Evolutionary conservation across 23 red algal genomes (phyloP).

Genomic region (Gracilaria caudata): DNA sequence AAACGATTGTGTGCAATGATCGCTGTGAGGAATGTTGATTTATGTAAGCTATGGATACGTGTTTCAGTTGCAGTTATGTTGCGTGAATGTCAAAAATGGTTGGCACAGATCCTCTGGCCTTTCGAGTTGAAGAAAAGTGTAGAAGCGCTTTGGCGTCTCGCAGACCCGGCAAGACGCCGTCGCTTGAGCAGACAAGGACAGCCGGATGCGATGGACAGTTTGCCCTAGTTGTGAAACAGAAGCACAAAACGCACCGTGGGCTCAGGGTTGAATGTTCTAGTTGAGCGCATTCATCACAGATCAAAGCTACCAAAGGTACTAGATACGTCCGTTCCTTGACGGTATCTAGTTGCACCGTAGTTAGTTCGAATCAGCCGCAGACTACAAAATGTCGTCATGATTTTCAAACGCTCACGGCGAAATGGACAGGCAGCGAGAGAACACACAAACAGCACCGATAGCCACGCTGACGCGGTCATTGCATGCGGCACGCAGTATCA

Average conservation of each 20-base stretch:
- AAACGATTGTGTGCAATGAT: background rate
- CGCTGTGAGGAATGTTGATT: background rate
- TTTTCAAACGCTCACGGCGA: background rate
- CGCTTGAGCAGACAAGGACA: too few relatives aligned
- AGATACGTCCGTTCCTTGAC: too few relatives aligned
- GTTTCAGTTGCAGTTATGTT: background rate
- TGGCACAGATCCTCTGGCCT: background rate
- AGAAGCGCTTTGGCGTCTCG: too few relatives aligned
- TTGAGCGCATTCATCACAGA: too few relatives aligned
- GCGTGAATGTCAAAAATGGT: background rate
- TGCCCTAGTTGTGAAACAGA: background rate
- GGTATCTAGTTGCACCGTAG: too few relatives aligned
- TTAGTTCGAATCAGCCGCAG: background rate
- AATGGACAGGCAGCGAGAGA: background rate
- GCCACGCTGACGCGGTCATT: too few relatives aligned
- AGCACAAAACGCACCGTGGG: background rate
- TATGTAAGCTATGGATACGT: slow-evolving; percentile 1
- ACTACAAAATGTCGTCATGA: background rate
- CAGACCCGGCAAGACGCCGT: too few relatives aligned
- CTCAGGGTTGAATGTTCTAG: background rate
- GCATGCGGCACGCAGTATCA: slow-evolving; percentile 13
- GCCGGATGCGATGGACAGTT: background rate
- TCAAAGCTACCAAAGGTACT: too few relatives aligned
- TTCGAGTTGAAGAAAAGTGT: background rate
- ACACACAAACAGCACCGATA: too few relatives aligned